Percentiles rank a stretch among this genome's conserved stretches.
These are phyloP conservation scores for Arachnomyces sp. DNA, from an alignment of 2,329 filamentous ascomycete genomes.

Conservation along the genomic window DNA sequence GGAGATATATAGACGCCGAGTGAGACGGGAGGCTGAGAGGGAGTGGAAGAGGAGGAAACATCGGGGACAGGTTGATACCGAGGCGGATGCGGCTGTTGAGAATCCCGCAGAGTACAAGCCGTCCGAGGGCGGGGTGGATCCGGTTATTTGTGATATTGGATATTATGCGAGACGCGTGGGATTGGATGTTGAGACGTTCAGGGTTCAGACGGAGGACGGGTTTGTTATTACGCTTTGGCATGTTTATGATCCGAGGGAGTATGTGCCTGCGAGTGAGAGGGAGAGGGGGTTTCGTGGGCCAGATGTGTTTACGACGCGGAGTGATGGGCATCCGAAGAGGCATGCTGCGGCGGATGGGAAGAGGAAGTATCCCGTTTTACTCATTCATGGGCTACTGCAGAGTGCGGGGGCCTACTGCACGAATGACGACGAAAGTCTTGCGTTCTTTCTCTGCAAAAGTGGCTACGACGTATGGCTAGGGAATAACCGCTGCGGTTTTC, in stretches of 20 bases:
- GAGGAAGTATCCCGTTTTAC: slow-evolving; percentile 69
- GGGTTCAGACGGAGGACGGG: slow-evolving; percentile 87
- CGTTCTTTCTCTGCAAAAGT: slow-evolving; percentile 84
- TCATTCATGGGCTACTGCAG: slow-evolving; percentile 84
- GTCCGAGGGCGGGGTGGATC: slow-evolving; percentile 72
- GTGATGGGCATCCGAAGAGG: slow-evolving; percentile 19
- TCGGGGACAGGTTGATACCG: slow-evolving; percentile 32
- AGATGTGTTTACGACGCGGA: slow-evolving; percentile 50
- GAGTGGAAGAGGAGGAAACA: slow-evolving; percentile 50
- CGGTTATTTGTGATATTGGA: slow-evolving; percentile 64
- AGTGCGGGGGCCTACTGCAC: slow-evolving; percentile 81
- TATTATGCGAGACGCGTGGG: slow-evolving; percentile 87
- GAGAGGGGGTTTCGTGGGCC: slow-evolving; percentile 46
- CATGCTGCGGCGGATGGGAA: slow-evolving; percentile 28
- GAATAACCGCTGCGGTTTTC: slow-evolving; percentile 83
- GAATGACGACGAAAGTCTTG: slow-evolving; percentile 81
- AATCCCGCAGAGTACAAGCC: slow-evolving; percentile 62
- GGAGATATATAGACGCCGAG: slow-evolving; percentile 52
- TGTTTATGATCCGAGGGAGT: slow-evolving; percentile 73
- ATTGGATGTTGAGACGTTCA: slow-evolving; percentile 71
- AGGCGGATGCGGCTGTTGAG: slow-evolving; percentile 30
- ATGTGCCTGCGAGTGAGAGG: slow-evolving; percentile 46
- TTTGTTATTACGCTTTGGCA: slow-evolving; percentile 88
- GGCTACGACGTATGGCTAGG: slow-evolving; percentile 95
- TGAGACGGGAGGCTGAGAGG: slow-evolving; percentile 50